A percentile compares a stretch with the other conserved stretches of the same genome.
These are phyloP conservation scores for Citrus inodora DNA, from an alignment of 345 rosid species.

Conservation along the genomic window DNA sequence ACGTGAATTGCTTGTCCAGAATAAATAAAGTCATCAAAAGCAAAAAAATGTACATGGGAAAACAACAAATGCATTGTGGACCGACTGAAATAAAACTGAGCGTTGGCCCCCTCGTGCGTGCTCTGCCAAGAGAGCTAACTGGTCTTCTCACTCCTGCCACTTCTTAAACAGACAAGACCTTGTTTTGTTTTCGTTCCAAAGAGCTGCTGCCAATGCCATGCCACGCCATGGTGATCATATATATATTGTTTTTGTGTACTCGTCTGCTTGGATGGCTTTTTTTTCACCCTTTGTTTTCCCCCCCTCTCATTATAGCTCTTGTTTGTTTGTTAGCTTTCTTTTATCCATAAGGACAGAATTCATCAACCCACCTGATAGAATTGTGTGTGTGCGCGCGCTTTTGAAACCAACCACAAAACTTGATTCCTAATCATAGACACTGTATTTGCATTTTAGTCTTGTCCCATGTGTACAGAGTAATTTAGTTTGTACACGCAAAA, in stretches of 20 bases:
- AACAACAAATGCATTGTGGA: not conserved
- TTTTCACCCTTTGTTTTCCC: not conserved
- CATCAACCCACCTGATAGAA: not conserved
- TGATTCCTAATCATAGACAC: not conserved
- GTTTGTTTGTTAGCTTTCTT: conserved; percentile 8
- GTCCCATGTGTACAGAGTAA: not conserved
- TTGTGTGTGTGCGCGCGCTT: not conserved
- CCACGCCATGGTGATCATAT: not conserved
- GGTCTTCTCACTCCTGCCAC: not conserved
- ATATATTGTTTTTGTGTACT: not conserved
- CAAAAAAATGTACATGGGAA: not conserved
- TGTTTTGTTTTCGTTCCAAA: conserved; percentile 15
- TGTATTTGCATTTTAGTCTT: not conserved
- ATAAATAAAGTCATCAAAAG: not conserved
- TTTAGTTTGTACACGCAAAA: too few relatives aligned
- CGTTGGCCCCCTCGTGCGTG: conserved; percentile 14
- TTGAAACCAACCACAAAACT: not conserved
- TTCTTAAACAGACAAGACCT: conserved; percentile 14
- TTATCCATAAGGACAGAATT: not conserved
- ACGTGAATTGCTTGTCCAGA: not conserved
- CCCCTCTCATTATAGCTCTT: not conserved
- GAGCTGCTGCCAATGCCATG: not conserved
- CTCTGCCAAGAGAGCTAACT: conserved; percentile 6
- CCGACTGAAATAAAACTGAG: not conserved
- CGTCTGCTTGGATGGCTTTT: not conserved